Evolutionary conservation across 768 basidiomycete genomes (phyloP).

Genomic region (Austroboletus festivus): DNA sequence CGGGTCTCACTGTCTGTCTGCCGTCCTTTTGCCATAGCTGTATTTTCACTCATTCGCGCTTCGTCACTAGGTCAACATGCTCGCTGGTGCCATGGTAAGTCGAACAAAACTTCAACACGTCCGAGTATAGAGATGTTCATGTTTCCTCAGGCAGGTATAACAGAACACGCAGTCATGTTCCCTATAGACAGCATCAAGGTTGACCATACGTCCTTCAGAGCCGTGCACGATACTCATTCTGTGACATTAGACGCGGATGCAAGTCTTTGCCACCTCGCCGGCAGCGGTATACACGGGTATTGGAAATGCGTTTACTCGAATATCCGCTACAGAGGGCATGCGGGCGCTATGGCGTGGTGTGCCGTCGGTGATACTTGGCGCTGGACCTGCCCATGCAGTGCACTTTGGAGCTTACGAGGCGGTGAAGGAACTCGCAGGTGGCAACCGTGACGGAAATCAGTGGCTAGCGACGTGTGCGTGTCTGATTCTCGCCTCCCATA

Average conservation of each 20-base stretch:
- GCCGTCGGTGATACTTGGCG: conserved; percentile 91
- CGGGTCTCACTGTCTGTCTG: conserved; percentile 62
- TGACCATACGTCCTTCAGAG: conserved; percentile 26
- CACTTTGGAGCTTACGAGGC: conserved; percentile 97
- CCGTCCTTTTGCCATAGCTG: conserved; percentile 8
- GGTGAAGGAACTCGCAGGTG: conserved; percentile 89
- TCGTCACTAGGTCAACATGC: conserved; percentile 79
- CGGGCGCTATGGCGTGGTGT: conserved; percentile 94
- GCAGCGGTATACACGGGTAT: conserved; percentile 86
- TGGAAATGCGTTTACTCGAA: conserved; percentile 86
- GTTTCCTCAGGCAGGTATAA: conserved; percentile 84
- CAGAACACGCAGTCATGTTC: conserved; percentile 98
- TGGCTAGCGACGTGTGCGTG: conserved; percentile 85
- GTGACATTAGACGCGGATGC: conserved; percentile 87
- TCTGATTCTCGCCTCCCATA: background rate
- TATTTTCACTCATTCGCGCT: conserved; percentile 13
- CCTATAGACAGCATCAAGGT: conserved; percentile 99
- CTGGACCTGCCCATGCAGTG: conserved; percentile 96
- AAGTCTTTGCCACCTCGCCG: conserved; percentile 87
- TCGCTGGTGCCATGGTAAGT: conserved; percentile 92
- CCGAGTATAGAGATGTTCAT: conserved; percentile 11
- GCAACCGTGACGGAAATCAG: conserved; percentile 73
- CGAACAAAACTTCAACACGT: background rate
- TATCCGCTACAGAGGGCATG: conserved; percentile 92
- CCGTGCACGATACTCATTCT: background rate